Base-by-base conservation (phyloP, 768 basidiomycete species). In the Phanerochaete carnosa region DNA sequence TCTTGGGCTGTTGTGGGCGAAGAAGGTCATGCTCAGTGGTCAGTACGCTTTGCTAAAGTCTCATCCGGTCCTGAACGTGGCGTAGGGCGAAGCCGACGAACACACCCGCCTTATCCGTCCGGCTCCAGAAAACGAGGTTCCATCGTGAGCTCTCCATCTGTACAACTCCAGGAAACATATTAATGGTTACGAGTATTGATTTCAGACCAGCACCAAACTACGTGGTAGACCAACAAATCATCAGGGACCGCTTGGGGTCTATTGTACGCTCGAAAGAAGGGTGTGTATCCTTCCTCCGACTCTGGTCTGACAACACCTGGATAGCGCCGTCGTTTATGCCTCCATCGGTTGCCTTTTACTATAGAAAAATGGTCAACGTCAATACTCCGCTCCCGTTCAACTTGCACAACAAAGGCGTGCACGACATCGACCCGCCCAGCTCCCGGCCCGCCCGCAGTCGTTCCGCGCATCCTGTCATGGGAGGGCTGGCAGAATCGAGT, bases 291-390 rank as follows among this genome's bases (percentile, higher is more conserved):
- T 16, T 45, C 19, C 9, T 58, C 25, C 55, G 45, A 43, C 37
- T 45, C 23, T 37, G 30, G 45, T 32, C 30, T 56, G 39, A n/a
- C 50, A 35, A 50, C 23, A 16, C 33, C 33, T n/a, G n/a, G 35
- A 9, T 9, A n/a, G 58, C 33, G 28, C 13, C 46, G 59, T 61
- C 30, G 30, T 57, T 54, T 47, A 57, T 39, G 32, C 25, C 15
- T 59, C 32, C 53, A 47, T 45, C 47, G 11, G 37, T 57, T 39
- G 7, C 54, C 6, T 32, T 15, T 26, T 26, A 15, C 57, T 29
- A 33, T 69, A 89, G 87, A 32, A 86, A 83, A 79, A 88, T 89
- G 87, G 86, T 89, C 64, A 87, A 88, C 58, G 80, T 89, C 15
- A 80, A 80, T 58, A 81, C 83, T 1, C 79, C 77, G 25, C 75